Percentiles rank a stretch among this genome's conserved stretches.
These are phyloP conservation scores for Stagonosporopsis cucurbitacearum DNA, from an alignment of 2,329 filamentous ascomycete genomes.

Conservation along the genomic window DNA sequence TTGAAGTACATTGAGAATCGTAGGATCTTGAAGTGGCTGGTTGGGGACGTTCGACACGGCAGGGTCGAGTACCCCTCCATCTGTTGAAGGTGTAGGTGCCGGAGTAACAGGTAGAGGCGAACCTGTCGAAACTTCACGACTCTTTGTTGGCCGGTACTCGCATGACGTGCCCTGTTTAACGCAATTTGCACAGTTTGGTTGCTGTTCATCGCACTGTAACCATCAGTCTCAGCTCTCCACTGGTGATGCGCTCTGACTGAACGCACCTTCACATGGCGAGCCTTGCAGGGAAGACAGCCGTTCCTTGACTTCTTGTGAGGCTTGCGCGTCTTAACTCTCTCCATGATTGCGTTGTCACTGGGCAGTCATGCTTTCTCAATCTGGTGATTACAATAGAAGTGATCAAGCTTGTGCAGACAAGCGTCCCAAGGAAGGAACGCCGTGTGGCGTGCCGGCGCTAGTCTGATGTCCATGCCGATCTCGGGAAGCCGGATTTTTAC, in stretches of 20 bases:
- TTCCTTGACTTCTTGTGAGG: conserved; percentile 40
- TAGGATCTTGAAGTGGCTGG: background rate
- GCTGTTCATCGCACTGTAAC: conserved; percentile 41
- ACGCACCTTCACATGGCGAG: conserved; percentile 39
- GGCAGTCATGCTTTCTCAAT: conserved; percentile 1
- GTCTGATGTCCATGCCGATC: conserved; percentile 7
- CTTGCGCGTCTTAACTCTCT: conserved; percentile 36
- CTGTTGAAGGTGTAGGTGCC: conserved; percentile 22
- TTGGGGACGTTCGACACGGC: background rate
- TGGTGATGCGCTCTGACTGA: background rate
- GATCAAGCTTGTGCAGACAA: conserved; percentile 12
- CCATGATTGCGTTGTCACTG: conserved; percentile 26
- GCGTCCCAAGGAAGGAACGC: conserved; percentile 6
- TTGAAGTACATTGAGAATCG: conserved; percentile 31
- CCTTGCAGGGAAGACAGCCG: conserved; percentile 40
- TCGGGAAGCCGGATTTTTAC: background rate
- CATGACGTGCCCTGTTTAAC: conserved; percentile 40
- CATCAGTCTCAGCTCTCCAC: conserved; percentile 13
- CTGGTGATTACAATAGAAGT: conserved; percentile 9
- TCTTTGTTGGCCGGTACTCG: conserved; percentile 33
- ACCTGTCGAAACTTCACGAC: conserved; percentile 20
- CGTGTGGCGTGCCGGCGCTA: conserved; percentile 13
- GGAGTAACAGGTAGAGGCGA: conserved; percentile 22
- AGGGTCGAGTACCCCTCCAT: conserved; percentile 18
- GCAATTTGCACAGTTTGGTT: conserved; percentile 40